Evolutionary conservation across 257 asterid genomes (phyloP).

Genomic region (Solanum gandarillasii): DNA sequence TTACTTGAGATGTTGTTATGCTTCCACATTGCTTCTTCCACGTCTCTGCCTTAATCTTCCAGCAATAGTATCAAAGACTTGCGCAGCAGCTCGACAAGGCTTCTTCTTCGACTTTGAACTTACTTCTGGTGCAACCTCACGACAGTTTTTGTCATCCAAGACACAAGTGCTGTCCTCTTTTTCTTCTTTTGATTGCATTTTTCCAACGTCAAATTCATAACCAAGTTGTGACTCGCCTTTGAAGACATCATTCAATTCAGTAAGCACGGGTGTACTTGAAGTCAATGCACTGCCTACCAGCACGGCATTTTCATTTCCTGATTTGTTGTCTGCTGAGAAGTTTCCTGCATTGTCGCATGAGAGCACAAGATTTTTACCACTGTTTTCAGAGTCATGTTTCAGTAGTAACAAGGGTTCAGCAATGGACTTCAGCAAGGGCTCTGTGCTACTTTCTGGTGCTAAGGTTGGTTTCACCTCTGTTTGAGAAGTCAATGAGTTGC

Average conservation of each 20-base stretch:
- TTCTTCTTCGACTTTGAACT: slow-evolving; percentile 27
- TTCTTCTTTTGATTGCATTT: slow-evolving; percentile 1
- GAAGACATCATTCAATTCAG: neutral
- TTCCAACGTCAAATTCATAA: neutral
- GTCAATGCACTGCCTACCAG: neutral
- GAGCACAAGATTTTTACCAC: neutral
- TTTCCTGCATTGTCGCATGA: neutral
- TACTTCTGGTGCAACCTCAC: slow-evolving; percentile 11
- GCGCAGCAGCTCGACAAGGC: slow-evolving; percentile 14
- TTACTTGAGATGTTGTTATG: neutral
- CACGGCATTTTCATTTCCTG: neutral
- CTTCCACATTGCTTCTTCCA: neutral
- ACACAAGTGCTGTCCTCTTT: neutral
- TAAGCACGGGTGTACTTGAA: neutral
- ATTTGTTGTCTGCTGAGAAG: slow-evolving; percentile 1
- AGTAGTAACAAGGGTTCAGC: neutral
- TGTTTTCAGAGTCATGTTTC: slow-evolving; percentile 11
- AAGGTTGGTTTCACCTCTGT: neutral
- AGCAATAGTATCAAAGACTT: slow-evolving; percentile 37
- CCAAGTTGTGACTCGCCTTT: neutral
- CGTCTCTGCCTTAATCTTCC: slow-evolving; percentile 60
- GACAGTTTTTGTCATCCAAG: neutral
- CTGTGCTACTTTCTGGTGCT: slow-evolving; percentile 4
- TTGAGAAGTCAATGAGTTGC: neutral
- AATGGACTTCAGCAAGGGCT: neutral